Percentiles rank a stretch among this genome's conserved stretches.
Conservation (phyloP, 75 land plant species). For the Pinus taeda region DNA sequence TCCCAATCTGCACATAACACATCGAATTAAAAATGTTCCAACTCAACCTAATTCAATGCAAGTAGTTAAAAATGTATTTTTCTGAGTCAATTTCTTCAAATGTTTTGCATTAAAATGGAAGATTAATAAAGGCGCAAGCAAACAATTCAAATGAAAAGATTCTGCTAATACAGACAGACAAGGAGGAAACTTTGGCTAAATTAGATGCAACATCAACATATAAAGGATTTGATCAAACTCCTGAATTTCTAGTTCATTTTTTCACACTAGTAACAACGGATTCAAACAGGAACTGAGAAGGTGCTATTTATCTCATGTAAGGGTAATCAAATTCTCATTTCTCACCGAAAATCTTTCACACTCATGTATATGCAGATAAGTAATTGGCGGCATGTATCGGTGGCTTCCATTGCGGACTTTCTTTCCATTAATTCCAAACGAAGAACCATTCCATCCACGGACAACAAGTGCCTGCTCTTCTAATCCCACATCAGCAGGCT, state of each 20-base stretch:
- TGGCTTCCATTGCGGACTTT: slow-evolving; percentile 56
- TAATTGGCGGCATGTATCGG: slow-evolving; percentile 66
- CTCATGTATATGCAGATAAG: slow-evolving; percentile 86
- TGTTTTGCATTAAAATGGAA: neutral
- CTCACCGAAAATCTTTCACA: slow-evolving; percentile 89
- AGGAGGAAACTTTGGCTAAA: too few species aligned
- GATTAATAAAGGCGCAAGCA: neutral
- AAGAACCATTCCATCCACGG: slow-evolving; percentile 37
- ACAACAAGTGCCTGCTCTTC: slow-evolving; percentile 54
- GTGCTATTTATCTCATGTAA: neutral
- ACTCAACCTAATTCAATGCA: neutral
- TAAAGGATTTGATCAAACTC: neutral
- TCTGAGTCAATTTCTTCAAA: too few species aligned
- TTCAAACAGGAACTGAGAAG: neutral
- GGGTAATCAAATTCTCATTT: neutral
- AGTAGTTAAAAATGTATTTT: neutral
- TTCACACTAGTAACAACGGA: neutral
- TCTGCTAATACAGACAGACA: neutral
- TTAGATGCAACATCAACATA: neutral
- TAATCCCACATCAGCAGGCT: slow-evolving; percentile 84
- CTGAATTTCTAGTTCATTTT: neutral
- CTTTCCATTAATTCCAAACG: slow-evolving; percentile 34
- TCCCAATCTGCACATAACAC: slow-evolving; percentile 50
- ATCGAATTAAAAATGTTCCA: neutral
- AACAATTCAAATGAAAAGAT: too few species aligned